These are phyloP conservation scores for Colletotrichum chrysophilum DNA, from an alignment of 2,329 filamentous ascomycete genomes.

Conservation along the genomic window DNA sequence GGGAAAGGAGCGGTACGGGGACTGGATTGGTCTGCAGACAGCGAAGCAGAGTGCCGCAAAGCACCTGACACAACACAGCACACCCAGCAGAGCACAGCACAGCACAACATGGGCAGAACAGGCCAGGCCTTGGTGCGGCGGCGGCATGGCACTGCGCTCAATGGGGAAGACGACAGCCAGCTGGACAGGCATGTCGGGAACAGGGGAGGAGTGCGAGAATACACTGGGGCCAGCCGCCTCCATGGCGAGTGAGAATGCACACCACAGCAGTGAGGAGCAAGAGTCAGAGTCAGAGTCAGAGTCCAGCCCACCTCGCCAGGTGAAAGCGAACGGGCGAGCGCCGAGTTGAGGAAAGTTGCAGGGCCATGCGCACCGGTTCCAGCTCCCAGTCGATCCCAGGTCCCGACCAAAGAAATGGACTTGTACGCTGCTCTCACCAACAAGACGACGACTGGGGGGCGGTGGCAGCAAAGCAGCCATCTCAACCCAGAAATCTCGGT, in stretches of 20 bases:
- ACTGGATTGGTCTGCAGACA: neutral
- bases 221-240: neutral
- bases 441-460: neutral
- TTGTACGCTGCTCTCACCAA: neutral
- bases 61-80: neutral
- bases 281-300: neutral
- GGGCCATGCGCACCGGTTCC: neutral
- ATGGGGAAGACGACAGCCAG: neutral
- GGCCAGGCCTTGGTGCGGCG: neutral
- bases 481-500: neutral
- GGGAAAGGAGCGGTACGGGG: neutral
- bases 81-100: neutral
- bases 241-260: neutral
- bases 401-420: neutral
- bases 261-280: neutral
- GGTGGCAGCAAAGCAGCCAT: neutral
- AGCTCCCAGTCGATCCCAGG: neutral
- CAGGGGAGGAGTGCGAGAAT: neutral
- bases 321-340: neutral
- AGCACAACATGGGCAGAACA: neutral
- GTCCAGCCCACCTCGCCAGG: neutral
- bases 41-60: slow-evolving; percentile 7
- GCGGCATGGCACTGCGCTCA: neutral
- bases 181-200: neutral
- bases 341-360: neutral